Conservation (phyloP, 2,329 filamentous ascomycete species). For the Penicillium thymicola region DNA sequence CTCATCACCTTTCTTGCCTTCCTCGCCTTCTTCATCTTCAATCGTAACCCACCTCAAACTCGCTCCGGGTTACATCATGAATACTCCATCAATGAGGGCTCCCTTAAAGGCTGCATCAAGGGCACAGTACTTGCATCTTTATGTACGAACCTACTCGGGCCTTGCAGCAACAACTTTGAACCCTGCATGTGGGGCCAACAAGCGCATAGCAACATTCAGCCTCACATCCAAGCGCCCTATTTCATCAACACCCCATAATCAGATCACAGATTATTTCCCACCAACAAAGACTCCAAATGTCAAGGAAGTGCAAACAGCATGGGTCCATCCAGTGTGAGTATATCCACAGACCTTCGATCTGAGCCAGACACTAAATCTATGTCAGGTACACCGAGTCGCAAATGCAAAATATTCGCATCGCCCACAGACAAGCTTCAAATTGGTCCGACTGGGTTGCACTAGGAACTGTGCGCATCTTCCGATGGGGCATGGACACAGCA, state of each 20-base stretch:
- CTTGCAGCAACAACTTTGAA: conserved; percentile 19
- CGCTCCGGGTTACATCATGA: conserved; percentile 24
- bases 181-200: conserved; percentile 17
- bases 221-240: conserved; percentile 31
- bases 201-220: not conserved
- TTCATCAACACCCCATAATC: conserved; percentile 36
- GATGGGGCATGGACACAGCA: conserved; percentile 76
- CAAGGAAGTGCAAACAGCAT: conserved; percentile 61
- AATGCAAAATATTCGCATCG: conserved; percentile 70
- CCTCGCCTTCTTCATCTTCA: not conserved
- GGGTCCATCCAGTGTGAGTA: conserved; percentile 61
- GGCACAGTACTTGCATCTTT: conserved; percentile 26
- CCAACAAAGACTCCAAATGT: conserved; percentile 57
- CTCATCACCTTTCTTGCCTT: not conserved
- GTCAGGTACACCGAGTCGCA: conserved; percentile 68
- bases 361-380: conserved; percentile 13
- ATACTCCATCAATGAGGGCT: conserved; percentile 24
- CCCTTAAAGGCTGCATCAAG: conserved; percentile 29
- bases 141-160: conserved; percentile 25
- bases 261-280: conserved; percentile 57
- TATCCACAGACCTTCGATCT: not conserved
- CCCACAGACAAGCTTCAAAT: conserved; percentile 70
- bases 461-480: conserved; percentile 68
- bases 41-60: not conserved
- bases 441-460: conserved; percentile 77